phyloP scores from a whole-genome alignment of 2,329 filamentous ascomycete species.

The Aspergillus terreus region DNA sequence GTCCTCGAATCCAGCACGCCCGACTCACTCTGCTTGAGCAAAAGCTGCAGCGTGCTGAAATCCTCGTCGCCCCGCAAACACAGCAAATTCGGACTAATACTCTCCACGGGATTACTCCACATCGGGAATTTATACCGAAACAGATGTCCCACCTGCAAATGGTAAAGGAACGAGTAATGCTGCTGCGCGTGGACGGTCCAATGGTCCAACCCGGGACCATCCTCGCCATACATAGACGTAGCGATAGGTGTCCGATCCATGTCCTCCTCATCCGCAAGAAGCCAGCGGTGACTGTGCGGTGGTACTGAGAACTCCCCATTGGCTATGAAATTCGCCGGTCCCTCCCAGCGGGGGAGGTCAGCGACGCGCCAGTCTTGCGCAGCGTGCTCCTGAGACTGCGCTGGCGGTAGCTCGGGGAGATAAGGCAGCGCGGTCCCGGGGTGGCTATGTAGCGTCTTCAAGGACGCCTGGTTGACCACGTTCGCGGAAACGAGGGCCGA shows the following conservation, averaged over 20 bases:
- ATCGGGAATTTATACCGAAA: conserved; percentile 47
- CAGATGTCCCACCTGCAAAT: conserved; percentile 47
- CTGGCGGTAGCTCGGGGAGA: conserved; percentile 43
- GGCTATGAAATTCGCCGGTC: conserved; percentile 28
- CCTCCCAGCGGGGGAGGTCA: conserved; percentile 32
- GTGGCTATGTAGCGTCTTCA: conserved; percentile 54
- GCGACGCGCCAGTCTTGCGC: conserved; percentile 30
- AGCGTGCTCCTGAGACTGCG: conserved; percentile 12
- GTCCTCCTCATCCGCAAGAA: conserved; percentile 37
- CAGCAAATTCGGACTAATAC: conserved; percentile 54
- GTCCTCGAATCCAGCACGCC: conserved; percentile 37
- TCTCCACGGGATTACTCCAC: conserved; percentile 47
- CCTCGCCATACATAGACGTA: conserved; percentile 45
- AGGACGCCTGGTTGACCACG: conserved; percentile 54
- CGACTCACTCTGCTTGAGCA: conserved; percentile 43
- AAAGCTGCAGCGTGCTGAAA: conserved; percentile 42
- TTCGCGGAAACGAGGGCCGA: conserved; percentile 54
- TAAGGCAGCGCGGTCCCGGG: conserved; percentile 52
- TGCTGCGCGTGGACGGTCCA: conserved; percentile 51
- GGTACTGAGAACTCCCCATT: conserved; percentile 25
- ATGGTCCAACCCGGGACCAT: conserved; percentile 43
- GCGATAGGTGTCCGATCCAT: conserved; percentile 47
- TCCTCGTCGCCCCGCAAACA: conserved; percentile 51
- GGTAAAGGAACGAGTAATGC: conserved; percentile 46
- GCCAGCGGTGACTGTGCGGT: conserved; percentile 47